Percentiles rank a stretch among this genome's conserved stretches.
These are phyloP conservation scores for Euphorbia lathyris DNA, from an alignment of 345 rosid species.

Conservation along the genomic window DNA sequence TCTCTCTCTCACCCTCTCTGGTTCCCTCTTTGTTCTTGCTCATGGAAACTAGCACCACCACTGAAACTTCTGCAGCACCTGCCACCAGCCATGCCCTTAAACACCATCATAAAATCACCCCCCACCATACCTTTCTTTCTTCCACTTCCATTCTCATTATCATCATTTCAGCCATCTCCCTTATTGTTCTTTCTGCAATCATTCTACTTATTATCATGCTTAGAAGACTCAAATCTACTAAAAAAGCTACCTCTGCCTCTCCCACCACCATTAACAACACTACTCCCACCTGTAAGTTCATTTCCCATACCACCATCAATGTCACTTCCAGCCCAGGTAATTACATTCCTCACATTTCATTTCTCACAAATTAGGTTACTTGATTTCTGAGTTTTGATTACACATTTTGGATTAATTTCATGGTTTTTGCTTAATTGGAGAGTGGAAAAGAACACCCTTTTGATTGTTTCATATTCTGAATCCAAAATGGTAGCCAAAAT, in stretches of 20 bases:
- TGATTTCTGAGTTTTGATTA: background rate
- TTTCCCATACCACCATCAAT: slow-evolving; percentile 39
- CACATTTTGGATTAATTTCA: background rate
- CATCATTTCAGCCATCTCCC: slow-evolving; percentile 36
- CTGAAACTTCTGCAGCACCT: slow-evolving; percentile 9
- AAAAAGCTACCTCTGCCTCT: slow-evolving; percentile 22
- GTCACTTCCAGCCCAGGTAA: slow-evolving; percentile 77
- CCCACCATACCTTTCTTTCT: slow-evolving; percentile 33
- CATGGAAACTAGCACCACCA: slow-evolving; percentile 40
- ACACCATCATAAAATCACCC: slow-evolving; percentile 16
- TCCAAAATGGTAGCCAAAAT: background rate
- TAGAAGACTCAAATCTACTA: slow-evolving; percentile 43
- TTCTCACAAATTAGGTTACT: background rate
- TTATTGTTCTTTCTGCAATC: slow-evolving; percentile 36
- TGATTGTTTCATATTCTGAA: background rate
- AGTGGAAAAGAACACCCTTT: background rate
- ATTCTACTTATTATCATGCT: slow-evolving; percentile 42
- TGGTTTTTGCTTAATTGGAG: background rate
- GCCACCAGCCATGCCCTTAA: slow-evolving; percentile 27
- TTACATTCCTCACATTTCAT: background rate
- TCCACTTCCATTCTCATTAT: slow-evolving; percentile 46
- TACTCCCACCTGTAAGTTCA: slow-evolving; percentile 32
- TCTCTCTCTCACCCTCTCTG: slow-evolving; percentile 6
- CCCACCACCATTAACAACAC: slow-evolving; percentile 25
- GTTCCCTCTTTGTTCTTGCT: slow-evolving; percentile 14